These are phyloP conservation scores for Durusdinium trenchii DNA, from an alignment of 73 alveolate species.

Conservation along the genomic window DNA sequence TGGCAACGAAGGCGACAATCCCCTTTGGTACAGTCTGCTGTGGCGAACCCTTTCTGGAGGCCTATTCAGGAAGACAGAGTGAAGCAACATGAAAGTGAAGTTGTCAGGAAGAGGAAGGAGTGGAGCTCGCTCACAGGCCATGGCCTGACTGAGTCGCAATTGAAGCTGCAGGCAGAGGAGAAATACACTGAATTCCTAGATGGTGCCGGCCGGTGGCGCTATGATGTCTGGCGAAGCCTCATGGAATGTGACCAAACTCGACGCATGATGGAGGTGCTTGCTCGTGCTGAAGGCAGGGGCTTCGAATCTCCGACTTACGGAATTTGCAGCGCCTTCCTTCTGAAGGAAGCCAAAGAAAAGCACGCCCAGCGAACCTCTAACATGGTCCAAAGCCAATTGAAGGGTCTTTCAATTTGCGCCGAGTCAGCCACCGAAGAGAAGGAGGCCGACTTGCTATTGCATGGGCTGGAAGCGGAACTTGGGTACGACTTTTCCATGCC, in stretches of 20 bases:
- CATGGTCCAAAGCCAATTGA: not conserved
- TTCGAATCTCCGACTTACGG: not conserved
- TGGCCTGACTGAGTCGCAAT: conserved; percentile 34
- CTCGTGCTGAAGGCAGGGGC: conserved; percentile 1
- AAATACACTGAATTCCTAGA: conserved; percentile 33
- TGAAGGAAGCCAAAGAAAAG: conserved; percentile 22
- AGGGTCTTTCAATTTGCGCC: no score
- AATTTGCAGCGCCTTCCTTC: conserved; percentile 44
- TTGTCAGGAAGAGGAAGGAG: conserved; percentile 22
- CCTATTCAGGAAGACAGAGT: conserved; percentile 39
- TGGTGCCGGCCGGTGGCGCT: conserved; percentile 80
- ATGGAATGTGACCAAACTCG: conserved; percentile 44
- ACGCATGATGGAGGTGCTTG: conserved; percentile 39
- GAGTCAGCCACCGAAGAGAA: conserved; percentile 25
- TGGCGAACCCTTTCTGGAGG: conserved; percentile 45
- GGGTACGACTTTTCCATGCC: conserved; percentile 70
- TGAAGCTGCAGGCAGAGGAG: conserved; percentile 47
- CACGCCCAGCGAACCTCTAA: conserved; percentile 7
- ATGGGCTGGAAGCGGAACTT: conserved; percentile 47
- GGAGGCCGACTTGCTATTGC: conserved; percentile 1
- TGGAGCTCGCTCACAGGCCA: conserved; percentile 70
- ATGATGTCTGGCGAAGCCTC: conserved; percentile 51
- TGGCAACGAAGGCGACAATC: conserved; percentile 19
- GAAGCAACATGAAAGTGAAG: conserved; percentile 26
- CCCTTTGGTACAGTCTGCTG: conserved; percentile 57